These are phyloP conservation scores for Dipodascus albidus DNA, from an alignment of 805 yeast genomes.

Conservation along the genomic window DNA sequence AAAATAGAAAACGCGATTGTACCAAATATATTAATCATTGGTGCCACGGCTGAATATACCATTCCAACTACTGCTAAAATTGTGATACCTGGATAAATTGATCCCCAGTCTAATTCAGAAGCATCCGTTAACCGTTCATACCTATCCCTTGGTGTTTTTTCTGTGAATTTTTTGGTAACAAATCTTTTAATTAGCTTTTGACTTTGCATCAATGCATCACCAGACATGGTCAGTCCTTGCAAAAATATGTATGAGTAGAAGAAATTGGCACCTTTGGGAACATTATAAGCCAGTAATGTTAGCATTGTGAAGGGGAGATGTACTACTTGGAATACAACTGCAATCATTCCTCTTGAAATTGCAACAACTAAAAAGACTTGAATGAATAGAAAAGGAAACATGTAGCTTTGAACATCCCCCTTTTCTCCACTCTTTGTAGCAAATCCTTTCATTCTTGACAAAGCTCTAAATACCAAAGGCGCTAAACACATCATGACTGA, in stretches of 20 bases:
- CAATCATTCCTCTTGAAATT: conserved; percentile 66
- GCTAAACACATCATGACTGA: conserved; percentile 53
- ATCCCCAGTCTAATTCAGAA: conserved; percentile 59
- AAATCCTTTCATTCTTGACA: conserved; percentile 46
- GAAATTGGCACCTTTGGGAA: conserved; percentile 80
- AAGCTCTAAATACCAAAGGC: conserved; percentile 41
- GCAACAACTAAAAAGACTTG: conserved; percentile 81
- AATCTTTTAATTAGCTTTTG: conserved; percentile 36
- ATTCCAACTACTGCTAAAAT: conserved; percentile 69
- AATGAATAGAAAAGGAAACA: conserved; percentile 65
- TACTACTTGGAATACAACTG: conserved; percentile 46
- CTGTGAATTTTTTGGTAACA: conserved; percentile 28
- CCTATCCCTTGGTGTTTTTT: conserved; percentile 50
- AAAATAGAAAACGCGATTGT: conserved; percentile 45
- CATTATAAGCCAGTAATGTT: conserved; percentile 56
- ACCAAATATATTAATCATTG: conserved; percentile 56
- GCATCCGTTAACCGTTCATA: conserved; percentile 34
- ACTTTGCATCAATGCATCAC: conserved; percentile 54
- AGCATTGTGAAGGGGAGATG: conserved; percentile 68
- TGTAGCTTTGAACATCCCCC: conserved; percentile 63
- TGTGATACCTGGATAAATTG: conserved; percentile 64
- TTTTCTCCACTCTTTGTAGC: conserved; percentile 55
- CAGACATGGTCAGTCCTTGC: conserved; percentile 67
- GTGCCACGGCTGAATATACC: conserved; percentile 70
- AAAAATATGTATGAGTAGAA: conserved; percentile 68